Base-by-base conservation (phyloP, 306 rosid genomes). In the Lathyrus sativus region DNA sequence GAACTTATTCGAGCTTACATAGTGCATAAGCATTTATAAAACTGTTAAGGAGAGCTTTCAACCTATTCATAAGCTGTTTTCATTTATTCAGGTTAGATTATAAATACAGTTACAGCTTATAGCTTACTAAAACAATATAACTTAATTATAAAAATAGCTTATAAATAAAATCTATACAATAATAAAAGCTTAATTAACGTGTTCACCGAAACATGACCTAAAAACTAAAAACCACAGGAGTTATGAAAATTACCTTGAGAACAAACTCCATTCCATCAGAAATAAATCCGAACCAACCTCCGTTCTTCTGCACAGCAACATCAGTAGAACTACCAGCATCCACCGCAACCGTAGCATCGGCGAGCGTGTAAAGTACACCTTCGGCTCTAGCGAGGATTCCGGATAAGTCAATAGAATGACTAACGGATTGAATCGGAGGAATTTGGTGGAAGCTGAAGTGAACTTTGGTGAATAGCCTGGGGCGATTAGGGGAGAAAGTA, bases 261-360 rank as follows among this genome's bases (percentile, higher is more conserved):
- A 95, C 89, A 44, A 78, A 58, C 68, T 95, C 99, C 99, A 95
- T 95, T 78, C 26, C 81, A 2, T 95, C 97, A 56, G 99, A 90
- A 53, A 95, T 90, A 62, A 95, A 95, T 0, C 95, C 88, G 62
- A 95, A 95, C 99, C 99, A 95, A 6, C 99, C 97, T 31, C 95
- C 91, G 61, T 31, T 95, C 80, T 88, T 95, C 91, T 88, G 97
- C 0, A 11, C 79, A 1, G 78, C 79, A 6, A 62, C 89, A 62
- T 87, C 95, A 1, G 83, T 14, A n/a, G 89, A 72, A 54, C 54
- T 50, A 1, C 76, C 71, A 0, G 87, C 19, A 73, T 88, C 98
- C 8, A 76, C 83, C 0, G 96, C 86, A 11, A 93, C 95, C 1
- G 91, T 73, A 8, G 96, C 93, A 10, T 95, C 99, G 3, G 97